Base-by-base conservation (phyloP, 192 early-diverging fungal genomes). In the Entomortierella chlamydospora region DNA sequence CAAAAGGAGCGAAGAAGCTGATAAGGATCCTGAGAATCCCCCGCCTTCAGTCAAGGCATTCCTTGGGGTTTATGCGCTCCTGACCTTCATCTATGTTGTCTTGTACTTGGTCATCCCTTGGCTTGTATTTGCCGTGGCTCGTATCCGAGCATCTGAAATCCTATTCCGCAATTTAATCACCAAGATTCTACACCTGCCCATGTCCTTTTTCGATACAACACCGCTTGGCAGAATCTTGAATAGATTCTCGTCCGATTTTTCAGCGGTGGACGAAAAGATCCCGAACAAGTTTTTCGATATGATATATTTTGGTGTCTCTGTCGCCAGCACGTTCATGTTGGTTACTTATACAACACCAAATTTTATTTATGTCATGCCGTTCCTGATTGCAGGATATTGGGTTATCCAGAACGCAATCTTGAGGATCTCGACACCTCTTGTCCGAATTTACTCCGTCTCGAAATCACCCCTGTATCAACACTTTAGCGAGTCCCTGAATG, bases 381-480 rank as follows among this genome's bases (percentile, higher is more conserved):
- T 77, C 28, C 37, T 84, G n/a, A 2, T 57, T 5, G 51, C 81
- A 5, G 57, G 78, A 3, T 53, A 84, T 39, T 82, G 70, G 5
- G 57, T 73, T 23, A 70, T 86, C 22, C 77, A 83, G 37, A 53
- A 61, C 25, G 73, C 82, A 23, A 92, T 93, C 72, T 81, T 92
- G 52, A 52, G 81, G 2, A 85, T 88, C 30, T 87, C 86, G 1
- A 87, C 90, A 22, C 87, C 89, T 51, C 68, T 95, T 34, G 90
- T 89, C 55, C 85, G 93, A 25, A 77, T 95, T 31, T 90, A 94
- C 53, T 91, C 91, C 2, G 84, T 88, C 12, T 86, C 93, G 2
- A 86, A 91, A 22, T 89, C 87, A 10, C 94, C 94, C 0, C 83
- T 95, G 10, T 93, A 88, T 61, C 87, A 92, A 5, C 84, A 76